These are phyloP conservation scores for Fusarium nygamai DNA, from an alignment of 2,329 filamentous ascomycete genomes.

Conservation along the genomic window DNA sequence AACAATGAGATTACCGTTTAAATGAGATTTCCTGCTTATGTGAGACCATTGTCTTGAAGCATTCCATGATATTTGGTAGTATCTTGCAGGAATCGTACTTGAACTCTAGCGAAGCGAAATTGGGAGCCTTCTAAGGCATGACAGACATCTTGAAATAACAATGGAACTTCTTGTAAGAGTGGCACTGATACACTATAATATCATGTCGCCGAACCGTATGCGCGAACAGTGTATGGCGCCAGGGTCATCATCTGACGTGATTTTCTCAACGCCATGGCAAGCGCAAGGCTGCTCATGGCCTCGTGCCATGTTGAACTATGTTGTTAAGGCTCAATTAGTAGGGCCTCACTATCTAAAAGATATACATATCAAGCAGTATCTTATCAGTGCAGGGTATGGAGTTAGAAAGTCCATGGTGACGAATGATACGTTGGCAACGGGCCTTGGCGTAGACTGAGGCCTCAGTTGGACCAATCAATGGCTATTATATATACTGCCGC, in stretches of 20 bases:
- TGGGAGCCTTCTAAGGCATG: too few relatives aligned
- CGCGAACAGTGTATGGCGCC: background rate
- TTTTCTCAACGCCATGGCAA: background rate
- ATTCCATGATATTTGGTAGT: background rate
- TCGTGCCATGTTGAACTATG: background rate
- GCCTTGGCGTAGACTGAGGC: background rate
- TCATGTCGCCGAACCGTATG: background rate
- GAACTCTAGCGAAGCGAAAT: background rate
- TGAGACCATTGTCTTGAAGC: background rate
- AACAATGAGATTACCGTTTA: rapidly evolving
- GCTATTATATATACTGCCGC: rapidly evolving
- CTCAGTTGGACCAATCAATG: background rate
- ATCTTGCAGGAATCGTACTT: background rate
- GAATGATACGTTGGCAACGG: background rate
- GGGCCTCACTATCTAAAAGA: background rate
- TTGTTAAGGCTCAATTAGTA: rapidly evolving
- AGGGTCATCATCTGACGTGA: background rate
- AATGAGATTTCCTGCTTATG: background rate
- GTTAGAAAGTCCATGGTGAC: background rate
- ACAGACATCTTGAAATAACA: background rate
- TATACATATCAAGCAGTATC: background rate
- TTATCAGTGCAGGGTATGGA: background rate
- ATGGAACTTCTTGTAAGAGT: background rate
- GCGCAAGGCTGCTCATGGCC: background rate
- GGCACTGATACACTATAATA: too few relatives aligned